Base-by-base conservation (phyloP, 306 rosid species). In the Cicer bijugum region DNA sequence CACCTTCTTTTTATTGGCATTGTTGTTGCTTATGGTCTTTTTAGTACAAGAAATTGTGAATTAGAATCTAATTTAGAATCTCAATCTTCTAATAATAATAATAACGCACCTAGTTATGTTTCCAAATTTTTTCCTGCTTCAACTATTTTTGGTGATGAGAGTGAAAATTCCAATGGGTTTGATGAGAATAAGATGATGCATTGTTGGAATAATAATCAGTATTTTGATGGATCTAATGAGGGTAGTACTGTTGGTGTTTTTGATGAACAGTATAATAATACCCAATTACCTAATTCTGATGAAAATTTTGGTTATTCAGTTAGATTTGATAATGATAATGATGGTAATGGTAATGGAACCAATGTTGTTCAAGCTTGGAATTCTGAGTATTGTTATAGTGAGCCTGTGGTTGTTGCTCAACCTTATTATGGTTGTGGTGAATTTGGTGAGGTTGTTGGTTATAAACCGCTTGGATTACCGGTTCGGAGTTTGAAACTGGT, bases 11-110 rank as follows among this genome's bases (percentile, higher is more conserved):
- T 92, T 71, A 78, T 90, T 69, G 98, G 92, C 85, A 90, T 90
- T 90, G 97, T 85, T 80, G 91, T 92, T 8, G 85, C 95, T 8
- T 92, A 92, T 50, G 98, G 98, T 0, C 60, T 92, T 61, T 92
- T 92, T 48, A 82, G 98, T 76, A 81, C 86, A 67, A 83, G 91
- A 77, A 83, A 81, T 79, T 82, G 71, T 58, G 93, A 91, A 44
- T 17, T 75, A 65, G 93, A 91, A 46, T 28, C 81, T 64, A 81
- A 55, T 7, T 0, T 65, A 63, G 89, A 88, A 61, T 61, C 67
- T 69, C 60, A 63, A 43, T 20, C 90, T 17, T 80, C 75, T 75
- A 82, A 42, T 42, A 66, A 17, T 17, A 43, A 23, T 20, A 3
- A 81, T 14, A 65, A 9, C 71, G 64, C 80, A 5, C 82, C 88